Base-by-base conservation (phyloP, 352 stramenopile species). In the Phytophthora chlamydospora region DNA sequence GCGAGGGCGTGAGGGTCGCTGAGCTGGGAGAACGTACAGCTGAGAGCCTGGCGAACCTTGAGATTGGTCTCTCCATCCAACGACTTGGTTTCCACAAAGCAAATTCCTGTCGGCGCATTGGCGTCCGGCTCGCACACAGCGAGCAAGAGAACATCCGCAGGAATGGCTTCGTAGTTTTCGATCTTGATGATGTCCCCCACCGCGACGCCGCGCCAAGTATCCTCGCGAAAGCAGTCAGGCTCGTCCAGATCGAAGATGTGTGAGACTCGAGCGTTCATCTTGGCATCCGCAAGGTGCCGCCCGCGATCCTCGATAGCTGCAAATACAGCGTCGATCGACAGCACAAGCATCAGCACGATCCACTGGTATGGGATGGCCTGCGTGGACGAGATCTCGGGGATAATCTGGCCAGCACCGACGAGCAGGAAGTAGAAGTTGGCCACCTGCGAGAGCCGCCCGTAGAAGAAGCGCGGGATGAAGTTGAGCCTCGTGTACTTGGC, bases 371-470 rank as follows among this genome's bases (percentile, higher is more conserved):
- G 90, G 24, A 97, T 65, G 3, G 85, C 79, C 29, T 81, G 62
- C 4, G 89, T 97, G 8, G 91, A 96, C 24, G 83, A 95, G 54
- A 97, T 96, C 13, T 80, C 75, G 1, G 82, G 76, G 39, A 97
- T 91, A 51, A 92, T 84, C 58, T 97, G 89, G 0, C 91, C 85
- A 0, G 90, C 77, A 38, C 89, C 85, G 49, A 97, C 86, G 8
- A 96, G 61, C 42, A 97, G 45, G 54, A 97, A 97, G 77, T 97
- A 97, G 61, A 93, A 96, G 51, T 95, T 96, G 38, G 88, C 88
- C 4, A 88, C 75, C 56, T 93, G 86, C n/a, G 82, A 91, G 39
- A 96, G 82, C 27, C 85, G 73, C 0, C 83, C 83, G 67, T 91
- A 95, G 68, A 93, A 88, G 62, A 95, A 94, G 11, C 81, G 79